Percentiles rank a stretch among this genome's conserved stretches.
Evolutionary conservation across 768 basidiomycete species (phyloP).

Genomic region (Coprinopsis strossmayeri): DNA sequence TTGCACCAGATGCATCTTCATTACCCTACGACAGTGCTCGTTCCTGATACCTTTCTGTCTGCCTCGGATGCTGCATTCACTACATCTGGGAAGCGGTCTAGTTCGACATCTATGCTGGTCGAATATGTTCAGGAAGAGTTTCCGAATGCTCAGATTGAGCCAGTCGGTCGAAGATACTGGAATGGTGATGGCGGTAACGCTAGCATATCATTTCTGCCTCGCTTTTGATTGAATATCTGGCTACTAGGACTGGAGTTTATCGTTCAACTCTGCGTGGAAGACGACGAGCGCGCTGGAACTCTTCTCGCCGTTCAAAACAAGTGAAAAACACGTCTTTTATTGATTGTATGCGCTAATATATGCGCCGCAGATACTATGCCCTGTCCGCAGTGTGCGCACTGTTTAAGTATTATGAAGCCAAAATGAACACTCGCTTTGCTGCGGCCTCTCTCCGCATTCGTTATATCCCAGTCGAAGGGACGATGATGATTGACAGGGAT

Average conservation of each 20-base stretch:
- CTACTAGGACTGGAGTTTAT: conserved; percentile 69
- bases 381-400: conserved; percentile 81
- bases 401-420: conserved; percentile 76
- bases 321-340: conserved; percentile 35
- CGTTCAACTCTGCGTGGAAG: conserved; percentile 69
- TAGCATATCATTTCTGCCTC: too few species aligned
- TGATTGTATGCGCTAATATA: conserved; percentile 2
- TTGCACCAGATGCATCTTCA: conserved; percentile 82
- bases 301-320: conserved; percentile 77
- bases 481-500: conserved; percentile 91
- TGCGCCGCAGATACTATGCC: conserved; percentile 69
- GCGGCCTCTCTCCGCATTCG: conserved; percentile 64
- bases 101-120: conserved; percentile 56
- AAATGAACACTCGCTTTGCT: conserved; percentile 66
- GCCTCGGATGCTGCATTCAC: conserved; percentile 40
- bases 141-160: conserved; percentile 57
- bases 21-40: conserved; percentile 60
- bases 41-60: conserved; percentile 78
- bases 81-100: conserved; percentile 36
- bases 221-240: conserved; percentile 1
- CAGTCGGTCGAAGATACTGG: conserved; percentile 78
- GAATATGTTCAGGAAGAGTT: conserved; percentile 73
- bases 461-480: conserved; percentile 79
- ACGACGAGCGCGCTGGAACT: conserved; percentile 76
- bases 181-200: conserved; percentile 66